phyloP scores from a whole-genome alignment of 495 filamentous ascomycete species.

The Physcia stellaris region DNA sequence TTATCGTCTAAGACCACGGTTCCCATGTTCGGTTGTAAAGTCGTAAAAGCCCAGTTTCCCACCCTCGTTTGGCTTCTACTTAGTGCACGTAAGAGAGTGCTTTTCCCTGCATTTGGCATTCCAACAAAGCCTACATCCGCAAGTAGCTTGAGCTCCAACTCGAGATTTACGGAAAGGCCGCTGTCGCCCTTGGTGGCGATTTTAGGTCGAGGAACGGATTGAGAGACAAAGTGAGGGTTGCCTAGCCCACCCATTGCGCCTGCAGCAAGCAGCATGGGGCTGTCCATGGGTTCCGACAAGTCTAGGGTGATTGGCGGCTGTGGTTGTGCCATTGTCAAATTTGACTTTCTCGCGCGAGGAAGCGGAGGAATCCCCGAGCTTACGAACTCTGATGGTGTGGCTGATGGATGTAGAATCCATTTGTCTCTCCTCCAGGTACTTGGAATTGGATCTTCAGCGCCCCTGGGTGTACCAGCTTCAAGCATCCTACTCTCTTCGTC shows the following conservation, averaged over 20 bases:
- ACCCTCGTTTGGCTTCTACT: constrained; percentile 77
- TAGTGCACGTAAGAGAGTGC: constrained; percentile 75
- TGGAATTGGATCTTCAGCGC: constrained; percentile 5
- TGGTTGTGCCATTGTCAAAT: constrained; percentile 48
- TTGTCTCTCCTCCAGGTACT: constrained; percentile 41
- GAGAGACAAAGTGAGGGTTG: constrained; percentile 81
- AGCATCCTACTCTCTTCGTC: constrained; percentile 30
- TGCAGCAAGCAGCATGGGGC: constrained; percentile 77
- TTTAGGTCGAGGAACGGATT: constrained; percentile 53
- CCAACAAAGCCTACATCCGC: constrained; percentile 92
- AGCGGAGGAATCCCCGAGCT: constrained; percentile 44
- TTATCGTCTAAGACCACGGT: constrained; percentile 83
- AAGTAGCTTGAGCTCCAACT: constrained; percentile 87
- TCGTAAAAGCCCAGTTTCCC: constrained; percentile 95
- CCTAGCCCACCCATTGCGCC: constrained; percentile 83
- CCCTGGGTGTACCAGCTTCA: constrained; percentile 17
- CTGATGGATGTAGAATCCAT: constrained; percentile 74
- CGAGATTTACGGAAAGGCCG: constrained; percentile 62
- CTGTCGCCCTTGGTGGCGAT: constrained; percentile 79
- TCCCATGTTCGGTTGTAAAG: constrained; percentile 83
- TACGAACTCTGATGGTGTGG: constrained; percentile 51
- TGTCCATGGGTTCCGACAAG: constrained; percentile 63
- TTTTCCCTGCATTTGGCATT: constrained; percentile 92
- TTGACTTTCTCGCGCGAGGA: constrained; percentile 39
- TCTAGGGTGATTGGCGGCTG: constrained; percentile 64